Percentiles rank a stretch among this genome's conserved stretches.
Conservation (phyloP, 352 stramenopile genomes). For the Phytophthora tubulina region DNA sequence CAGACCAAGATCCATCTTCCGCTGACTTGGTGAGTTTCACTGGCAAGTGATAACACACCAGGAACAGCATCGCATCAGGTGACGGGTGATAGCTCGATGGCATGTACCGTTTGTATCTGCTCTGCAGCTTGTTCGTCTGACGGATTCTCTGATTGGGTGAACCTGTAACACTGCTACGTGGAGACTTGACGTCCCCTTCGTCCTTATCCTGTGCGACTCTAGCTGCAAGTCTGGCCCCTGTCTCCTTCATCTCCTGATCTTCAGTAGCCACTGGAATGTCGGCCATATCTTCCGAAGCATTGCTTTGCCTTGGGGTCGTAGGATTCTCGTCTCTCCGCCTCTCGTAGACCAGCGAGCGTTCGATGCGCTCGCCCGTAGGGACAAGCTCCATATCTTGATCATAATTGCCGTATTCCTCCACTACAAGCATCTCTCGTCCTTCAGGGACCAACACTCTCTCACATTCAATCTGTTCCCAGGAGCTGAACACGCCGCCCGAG, state of each 20-base stretch:
- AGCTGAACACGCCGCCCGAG: constrained; percentile 84
- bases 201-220: constrained; percentile 27
- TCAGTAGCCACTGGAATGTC: constrained; percentile 1
- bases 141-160: constrained; percentile 66
- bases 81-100: constrained; percentile 76
- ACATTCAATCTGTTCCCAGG: constrained; percentile 81
- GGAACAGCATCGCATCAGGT: constrained; percentile 76
- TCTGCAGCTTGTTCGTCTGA: constrained; percentile 77
- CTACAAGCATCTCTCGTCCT: constrained; percentile 82
- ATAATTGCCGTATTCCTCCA: constrained; percentile 82
- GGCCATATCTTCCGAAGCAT: constrained; percentile 25
- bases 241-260: constrained; percentile 18
- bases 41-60: constrained; percentile 95
- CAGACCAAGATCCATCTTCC: constrained; percentile 79
- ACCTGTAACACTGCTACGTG: constrained; percentile 37
- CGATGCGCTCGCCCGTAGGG: constrained; percentile 57
- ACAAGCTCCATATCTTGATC: constrained; percentile 73
- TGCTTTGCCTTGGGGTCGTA: constrained; percentile 15
- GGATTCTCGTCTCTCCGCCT: constrained; percentile 41
- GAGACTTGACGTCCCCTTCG: constrained; percentile 35
- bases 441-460: constrained; percentile 82
- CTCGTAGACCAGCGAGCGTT: constrained; percentile 76
- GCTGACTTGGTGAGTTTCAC: constrained; percentile 86
- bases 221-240: constrained; percentile 12
- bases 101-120: constrained; percentile 84